phyloP scores from a whole-genome alignment of 441 rosid species.

The Biscutella laevigata region DNA sequence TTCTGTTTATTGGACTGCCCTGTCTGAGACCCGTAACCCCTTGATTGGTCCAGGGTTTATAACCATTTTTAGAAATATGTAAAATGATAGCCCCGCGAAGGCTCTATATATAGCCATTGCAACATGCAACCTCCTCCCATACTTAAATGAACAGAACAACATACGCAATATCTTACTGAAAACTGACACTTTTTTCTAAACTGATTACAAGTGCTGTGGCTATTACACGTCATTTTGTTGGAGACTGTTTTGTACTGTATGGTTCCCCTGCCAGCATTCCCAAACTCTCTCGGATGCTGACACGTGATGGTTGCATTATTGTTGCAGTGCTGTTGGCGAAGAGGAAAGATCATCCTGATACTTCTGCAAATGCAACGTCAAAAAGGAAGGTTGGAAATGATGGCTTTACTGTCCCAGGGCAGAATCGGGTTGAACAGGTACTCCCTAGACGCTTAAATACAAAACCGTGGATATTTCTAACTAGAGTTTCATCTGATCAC shows the following conservation, averaged over 20 bases:
- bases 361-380: slow-evolving; percentile 27
- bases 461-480: neutral
- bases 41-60: slow-evolving; percentile 4
- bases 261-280: neutral
- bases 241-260: neutral
- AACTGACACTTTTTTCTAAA: neutral
- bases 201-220: slow-evolving; percentile 8
- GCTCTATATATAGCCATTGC: neutral
- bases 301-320: slow-evolving; percentile 15
- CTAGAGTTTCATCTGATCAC: slow-evolving; percentile 1
- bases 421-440: slow-evolving; percentile 33
- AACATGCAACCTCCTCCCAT: neutral
- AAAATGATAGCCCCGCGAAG: slow-evolving; percentile 1
- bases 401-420: slow-evolving; percentile 20
- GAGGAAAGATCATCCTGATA: slow-evolving; percentile 50
- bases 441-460: slow-evolving; percentile 3
- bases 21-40: neutral
- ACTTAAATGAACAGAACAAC: neutral
- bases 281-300: slow-evolving; percentile 1
- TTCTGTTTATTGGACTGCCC: neutral
- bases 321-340: slow-evolving; percentile 30
- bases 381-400: slow-evolving; percentile 29
- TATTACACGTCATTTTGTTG: neutral
- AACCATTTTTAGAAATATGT: neutral
- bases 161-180: neutral